Percentiles rank a stretch among this genome's conserved stretches.
phyloP scores from a whole-genome alignment of 2,329 filamentous ascomycete species.

The Trichoderma sp. region DNA sequence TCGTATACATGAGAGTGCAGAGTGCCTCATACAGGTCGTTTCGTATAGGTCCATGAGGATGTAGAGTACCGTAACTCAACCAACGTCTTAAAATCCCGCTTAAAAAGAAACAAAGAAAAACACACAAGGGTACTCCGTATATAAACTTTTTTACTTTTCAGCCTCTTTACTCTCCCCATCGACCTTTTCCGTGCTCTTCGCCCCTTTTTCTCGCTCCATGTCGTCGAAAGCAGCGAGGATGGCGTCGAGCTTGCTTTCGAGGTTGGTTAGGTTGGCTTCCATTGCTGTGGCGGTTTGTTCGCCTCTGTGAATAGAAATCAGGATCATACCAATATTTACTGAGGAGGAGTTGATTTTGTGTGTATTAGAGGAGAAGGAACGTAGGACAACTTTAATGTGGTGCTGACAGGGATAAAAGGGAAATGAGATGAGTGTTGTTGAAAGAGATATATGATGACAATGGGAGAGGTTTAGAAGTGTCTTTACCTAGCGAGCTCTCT shows the following conservation, averaged over 20 bases:
- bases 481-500: slow-evolving; percentile 10
- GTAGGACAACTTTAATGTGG: background rate
- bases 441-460: background rate
- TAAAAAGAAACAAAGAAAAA: background rate
- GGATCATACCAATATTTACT: background rate
- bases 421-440: background rate
- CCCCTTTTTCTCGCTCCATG: slow-evolving; percentile 7
- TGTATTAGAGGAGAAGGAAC: background rate
- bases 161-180: background rate
- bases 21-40: background rate
- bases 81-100: background rate
- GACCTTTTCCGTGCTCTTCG: background rate
- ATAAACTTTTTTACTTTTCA: background rate
- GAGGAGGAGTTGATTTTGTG: background rate
- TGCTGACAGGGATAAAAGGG: background rate
- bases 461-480: background rate
- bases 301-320: slow-evolving; percentile 38
- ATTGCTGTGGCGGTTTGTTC: slow-evolving; percentile 53
- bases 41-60: background rate
- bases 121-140: background rate
- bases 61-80: background rate
- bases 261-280: slow-evolving; percentile 49
- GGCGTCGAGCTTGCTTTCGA: slow-evolving; percentile 55
- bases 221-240: slow-evolving; percentile 49
- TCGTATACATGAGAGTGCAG: background rate